phyloP scores from a whole-genome alignment of 345 rosid species.

The Eucalyptus sp. region DNA sequence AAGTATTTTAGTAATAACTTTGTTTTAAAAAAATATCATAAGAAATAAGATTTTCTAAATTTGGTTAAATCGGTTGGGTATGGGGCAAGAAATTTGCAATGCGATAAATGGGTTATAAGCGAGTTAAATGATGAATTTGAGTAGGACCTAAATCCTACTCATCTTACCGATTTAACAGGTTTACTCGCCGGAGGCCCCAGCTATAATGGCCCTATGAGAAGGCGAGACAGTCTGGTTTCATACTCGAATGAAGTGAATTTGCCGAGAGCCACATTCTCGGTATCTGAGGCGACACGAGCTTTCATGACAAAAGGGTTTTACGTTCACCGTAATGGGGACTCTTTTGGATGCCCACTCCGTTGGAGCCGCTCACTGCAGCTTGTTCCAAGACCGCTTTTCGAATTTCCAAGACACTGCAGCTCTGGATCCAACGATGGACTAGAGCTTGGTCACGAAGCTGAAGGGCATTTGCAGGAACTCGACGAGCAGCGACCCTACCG shows the following conservation, averaged over 20 bases:
- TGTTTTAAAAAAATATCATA: too few species aligned
- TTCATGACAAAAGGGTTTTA: constrained; percentile 33
- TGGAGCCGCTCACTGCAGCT: constrained; percentile 50
- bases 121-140: fast-evolving
- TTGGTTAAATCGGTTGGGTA: fast-evolving
- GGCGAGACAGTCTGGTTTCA: constrained; percentile 45
- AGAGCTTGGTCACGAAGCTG: constrained; percentile 20
- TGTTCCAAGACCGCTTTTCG: constrained; percentile 38
- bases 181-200: constrained; percentile 39
- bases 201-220: constrained; percentile 37
- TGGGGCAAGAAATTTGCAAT: too few species aligned
- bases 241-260: constrained; percentile 26
- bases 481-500: constrained; percentile 19
- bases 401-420: constrained; percentile 24
- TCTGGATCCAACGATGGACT: constrained; percentile 50
- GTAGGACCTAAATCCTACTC: fast-evolving
- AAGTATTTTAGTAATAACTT: too few species aligned
- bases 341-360: constrained; percentile 71
- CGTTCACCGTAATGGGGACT: constrained; percentile 38
- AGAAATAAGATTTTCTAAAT: too few species aligned
- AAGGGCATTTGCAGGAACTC: constrained; percentile 13
- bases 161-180: background rate
- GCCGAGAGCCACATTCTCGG: constrained; percentile 40
- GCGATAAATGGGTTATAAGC: fast-evolving
- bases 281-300: constrained; percentile 11